Conservation (phyloP, 208 protist species). For the Tritrichomonas foetus region DNA sequence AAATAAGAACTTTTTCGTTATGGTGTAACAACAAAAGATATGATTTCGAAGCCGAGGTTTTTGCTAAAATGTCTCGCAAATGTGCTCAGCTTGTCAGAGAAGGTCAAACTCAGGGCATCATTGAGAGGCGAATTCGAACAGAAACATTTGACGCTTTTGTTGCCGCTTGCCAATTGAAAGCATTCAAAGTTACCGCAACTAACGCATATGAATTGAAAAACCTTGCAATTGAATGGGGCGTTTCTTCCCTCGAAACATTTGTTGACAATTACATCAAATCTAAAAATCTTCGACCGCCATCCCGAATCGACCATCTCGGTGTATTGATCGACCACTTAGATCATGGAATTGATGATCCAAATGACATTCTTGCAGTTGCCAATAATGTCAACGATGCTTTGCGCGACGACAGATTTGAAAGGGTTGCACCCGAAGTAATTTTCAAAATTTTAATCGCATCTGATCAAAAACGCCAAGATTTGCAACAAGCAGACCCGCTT, state of each 20-base stretch:
- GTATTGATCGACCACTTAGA: not conserved
- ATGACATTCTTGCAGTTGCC: not conserved
- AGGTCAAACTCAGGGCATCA: no score
- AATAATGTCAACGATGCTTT: not conserved
- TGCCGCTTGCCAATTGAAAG: not conserved
- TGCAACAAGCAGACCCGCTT: no score
- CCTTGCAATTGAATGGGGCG: not conserved
- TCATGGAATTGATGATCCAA: not conserved
- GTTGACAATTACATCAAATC: conserved; percentile 25
- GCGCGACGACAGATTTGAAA: not conserved
- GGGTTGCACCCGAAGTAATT: not conserved
- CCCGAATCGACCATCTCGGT: not conserved
- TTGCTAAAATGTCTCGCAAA: no score
- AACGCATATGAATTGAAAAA: not conserved
- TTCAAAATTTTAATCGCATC: not conserved
- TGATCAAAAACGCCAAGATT: not conserved
- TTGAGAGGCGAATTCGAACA: not conserved
- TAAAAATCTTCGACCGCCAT: not conserved
- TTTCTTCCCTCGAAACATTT: not conserved
- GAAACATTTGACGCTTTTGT: conserved; percentile 9
- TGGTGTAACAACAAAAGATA: not conserved
- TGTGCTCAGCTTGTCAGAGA: no score
- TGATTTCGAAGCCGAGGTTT: not conserved
- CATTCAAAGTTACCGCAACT: not conserved
- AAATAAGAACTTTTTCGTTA: not conserved